Percentiles rank a stretch among this genome's conserved stretches.
Conservation (phyloP, 2,329 filamentous ascomycete species). For the Colletotrichum navitas region DNA sequence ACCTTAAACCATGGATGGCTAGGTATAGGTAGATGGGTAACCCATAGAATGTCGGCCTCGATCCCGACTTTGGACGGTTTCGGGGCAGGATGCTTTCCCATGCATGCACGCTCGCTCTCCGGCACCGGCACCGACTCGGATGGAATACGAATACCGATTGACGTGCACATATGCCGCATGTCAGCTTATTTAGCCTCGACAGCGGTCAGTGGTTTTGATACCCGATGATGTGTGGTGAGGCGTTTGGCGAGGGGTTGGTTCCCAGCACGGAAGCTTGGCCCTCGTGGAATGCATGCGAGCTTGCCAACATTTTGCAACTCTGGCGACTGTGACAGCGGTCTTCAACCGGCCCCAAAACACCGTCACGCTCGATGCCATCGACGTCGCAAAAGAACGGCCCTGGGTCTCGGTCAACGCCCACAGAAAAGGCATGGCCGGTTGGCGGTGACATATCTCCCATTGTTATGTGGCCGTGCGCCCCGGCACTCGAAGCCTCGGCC, state of each 20-base stretch:
- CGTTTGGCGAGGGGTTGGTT: constrained; percentile 16
- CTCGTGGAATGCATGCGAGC: constrained; percentile 35
- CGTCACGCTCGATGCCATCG: background rate
- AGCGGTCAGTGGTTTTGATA: background rate
- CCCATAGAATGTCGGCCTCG: constrained; percentile 2
- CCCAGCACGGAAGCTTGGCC: constrained; percentile 21
- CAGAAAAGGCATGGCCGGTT: constrained; percentile 26
- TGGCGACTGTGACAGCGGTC: background rate
- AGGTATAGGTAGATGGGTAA: background rate
- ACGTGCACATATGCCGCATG: constrained; percentile 9
- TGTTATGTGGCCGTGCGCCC: constrained; percentile 11
- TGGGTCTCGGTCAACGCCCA: background rate
- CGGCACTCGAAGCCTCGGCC: constrained; percentile 5
- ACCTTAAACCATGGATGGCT: background rate
- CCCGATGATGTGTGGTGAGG: constrained; percentile 8
- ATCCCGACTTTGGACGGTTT: constrained; percentile 12
- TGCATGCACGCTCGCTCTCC: background rate
- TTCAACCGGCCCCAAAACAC: background rate
- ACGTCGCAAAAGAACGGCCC: background rate
- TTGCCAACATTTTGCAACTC: constrained; percentile 20
- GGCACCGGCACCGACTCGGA: constrained; percentile 9
- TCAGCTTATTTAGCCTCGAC: constrained; percentile 17
- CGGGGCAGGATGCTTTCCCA: background rate
- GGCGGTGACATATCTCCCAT: constrained; percentile 29
- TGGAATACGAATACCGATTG: background rate